Evolutionary conservation across 345 rosid species (phyloP), one percentile per base, ranked within the genome.

Genomic region (Gossypium australe): DNA sequence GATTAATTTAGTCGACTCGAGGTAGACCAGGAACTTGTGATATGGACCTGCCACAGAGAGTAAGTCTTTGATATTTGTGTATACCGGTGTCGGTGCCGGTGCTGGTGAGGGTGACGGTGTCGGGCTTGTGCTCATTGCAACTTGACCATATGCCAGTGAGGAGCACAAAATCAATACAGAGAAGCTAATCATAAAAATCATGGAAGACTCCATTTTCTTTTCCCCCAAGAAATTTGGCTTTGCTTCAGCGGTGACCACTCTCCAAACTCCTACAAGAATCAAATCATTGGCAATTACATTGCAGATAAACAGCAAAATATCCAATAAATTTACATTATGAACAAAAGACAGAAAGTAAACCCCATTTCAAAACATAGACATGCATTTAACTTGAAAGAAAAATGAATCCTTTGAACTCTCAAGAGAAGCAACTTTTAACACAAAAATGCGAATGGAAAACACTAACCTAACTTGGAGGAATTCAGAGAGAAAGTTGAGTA

Each of bases 401-500:
- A 29, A 45, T 20, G 66, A 48, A 20, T 44, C 7, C 44, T 17
- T 60, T 41, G 12, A 72, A 45, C 27, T 24, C 12, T 65, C 11
- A 14, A 62, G 14, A 6, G 12, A 34, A 5, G 11, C 29, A 65
- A 65, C 56, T 67, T 22, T 22, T 18, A 55, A 57, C 29, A 22
- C 20, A 60, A 58, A 70, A 65, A n/a, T 29, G 25, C 45, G 51
- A 78, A 75, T 11, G 76, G 67, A 65, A 25, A 57, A 68, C 61
- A 69, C 83, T 66, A 49, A 84, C 86, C 89, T 80, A 75, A 63
- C 22, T 58, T 49, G 63, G 78, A 76, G 83, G 79, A 82, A 78
- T 79, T 82, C 76, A 79, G 72, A 7, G 51, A 55, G 55, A 66
- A 51, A 43, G 53, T 22, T 58, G 14, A 70, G 58, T 48, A 29